Conservation (phyloP, 2,329 filamentous ascomycete genomes). For the Dendrostoma leiphaemia region DNA sequence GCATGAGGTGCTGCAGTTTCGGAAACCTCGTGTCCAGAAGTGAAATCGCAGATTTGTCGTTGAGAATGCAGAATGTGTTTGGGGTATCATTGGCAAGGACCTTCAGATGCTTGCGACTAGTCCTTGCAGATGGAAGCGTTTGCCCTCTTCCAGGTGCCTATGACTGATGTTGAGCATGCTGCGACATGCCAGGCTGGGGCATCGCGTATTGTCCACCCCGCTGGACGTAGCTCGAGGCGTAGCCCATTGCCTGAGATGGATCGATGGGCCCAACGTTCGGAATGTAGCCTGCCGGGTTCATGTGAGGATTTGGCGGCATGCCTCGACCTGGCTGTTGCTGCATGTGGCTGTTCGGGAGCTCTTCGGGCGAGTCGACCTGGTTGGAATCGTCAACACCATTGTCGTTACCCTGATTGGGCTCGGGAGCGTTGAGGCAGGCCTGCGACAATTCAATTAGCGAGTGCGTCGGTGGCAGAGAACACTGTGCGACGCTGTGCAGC, state of each 20-base stretch:
- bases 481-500: conserved; percentile 11
- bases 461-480: neutral
- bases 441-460: conserved; percentile 41
- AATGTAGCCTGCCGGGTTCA: conserved; percentile 64
- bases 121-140: neutral
- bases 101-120: conserved; percentile 6
- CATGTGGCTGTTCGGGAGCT: conserved; percentile 74
- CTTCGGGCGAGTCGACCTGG: conserved; percentile 87
- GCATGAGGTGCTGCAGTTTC: conserved; percentile 39
- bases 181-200: conserved; percentile 74
- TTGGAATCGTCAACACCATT: conserved; percentile 76
- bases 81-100: conserved; percentile 54
- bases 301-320: conserved; percentile 62
- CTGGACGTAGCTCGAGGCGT: conserved; percentile 81
- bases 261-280: conserved; percentile 63
- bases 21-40: conserved; percentile 29
- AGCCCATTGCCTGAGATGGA: conserved; percentile 76
- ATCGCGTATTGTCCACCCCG: conserved; percentile 73
- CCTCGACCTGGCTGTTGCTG: conserved; percentile 63
- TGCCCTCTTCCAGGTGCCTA: conserved; percentile 38
- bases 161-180: conserved; percentile 79
- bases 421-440: conserved; percentile 95
- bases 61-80: conserved; percentile 52
- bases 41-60: conserved; percentile 35
- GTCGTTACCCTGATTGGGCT: conserved; percentile 77